phyloP scores from a whole-genome alignment of 2,329 filamentous ascomycete species.

The Sporothrix schenckii region DNA sequence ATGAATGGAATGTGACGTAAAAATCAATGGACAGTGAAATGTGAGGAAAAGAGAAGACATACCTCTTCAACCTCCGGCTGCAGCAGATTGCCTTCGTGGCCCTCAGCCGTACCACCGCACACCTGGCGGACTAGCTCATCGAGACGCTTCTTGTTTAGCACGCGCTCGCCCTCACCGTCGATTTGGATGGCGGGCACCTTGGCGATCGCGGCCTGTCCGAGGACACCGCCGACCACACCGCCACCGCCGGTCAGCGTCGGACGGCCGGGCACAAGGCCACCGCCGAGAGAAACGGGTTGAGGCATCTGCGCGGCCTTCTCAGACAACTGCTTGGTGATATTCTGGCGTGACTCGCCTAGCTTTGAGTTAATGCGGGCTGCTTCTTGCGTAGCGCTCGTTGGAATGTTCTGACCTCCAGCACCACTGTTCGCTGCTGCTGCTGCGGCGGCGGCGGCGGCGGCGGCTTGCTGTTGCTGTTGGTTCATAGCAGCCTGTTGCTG shows the following conservation, averaged over 20 bases:
- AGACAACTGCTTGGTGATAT: slow-evolving; percentile 75
- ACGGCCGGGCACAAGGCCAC: slow-evolving; percentile 65
- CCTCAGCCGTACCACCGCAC: slow-evolving; percentile 74
- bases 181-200: slow-evolving; percentile 83
- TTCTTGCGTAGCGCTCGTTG: not conserved
- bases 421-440: slow-evolving; percentile 16
- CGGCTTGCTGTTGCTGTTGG: slow-evolving; percentile 79
- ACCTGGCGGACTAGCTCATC: slow-evolving; percentile 95
- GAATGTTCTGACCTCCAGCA: slow-evolving; percentile 5
- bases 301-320: slow-evolving; percentile 69
- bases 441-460: slow-evolving; percentile 2
- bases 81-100: slow-evolving; percentile 74
- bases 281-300: slow-evolving; percentile 69
- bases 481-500: slow-evolving; percentile 50
- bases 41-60: slow-evolving; percentile 40
- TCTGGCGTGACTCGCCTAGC: slow-evolving; percentile 66
- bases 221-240: slow-evolving; percentile 75
- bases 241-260: slow-evolving; percentile 84
- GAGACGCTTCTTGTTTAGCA: slow-evolving; percentile 96
- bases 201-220: slow-evolving; percentile 82
- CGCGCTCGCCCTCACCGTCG: slow-evolving; percentile 87
- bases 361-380: slow-evolving; percentile 39
- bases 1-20: not conserved
- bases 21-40: not conserved
- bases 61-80: slow-evolving; percentile 96